Percentiles rank a stretch among this genome's conserved stretches.
Conservation (phyloP, 2,329 filamentous ascomycete species). For the Trichophyton equinum region DNA sequence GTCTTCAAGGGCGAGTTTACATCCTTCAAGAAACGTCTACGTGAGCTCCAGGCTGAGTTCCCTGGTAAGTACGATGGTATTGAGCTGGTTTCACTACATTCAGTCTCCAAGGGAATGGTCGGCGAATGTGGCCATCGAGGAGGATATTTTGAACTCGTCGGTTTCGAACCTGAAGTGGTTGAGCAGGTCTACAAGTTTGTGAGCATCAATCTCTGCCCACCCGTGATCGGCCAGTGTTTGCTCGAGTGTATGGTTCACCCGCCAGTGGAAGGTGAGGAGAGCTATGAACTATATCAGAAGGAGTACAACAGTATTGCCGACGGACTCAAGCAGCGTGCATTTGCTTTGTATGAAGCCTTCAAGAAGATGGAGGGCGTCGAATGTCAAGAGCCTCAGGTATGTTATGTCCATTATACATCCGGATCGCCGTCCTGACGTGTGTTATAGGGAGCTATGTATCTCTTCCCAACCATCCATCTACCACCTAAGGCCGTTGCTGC, state of each 20-base stretch:
- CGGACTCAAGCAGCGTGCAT: constrained; percentile 65
- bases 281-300: constrained; percentile 66
- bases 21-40: constrained; percentile 84
- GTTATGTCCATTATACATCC: constrained; percentile 13
- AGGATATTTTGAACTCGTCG: constrained; percentile 91
- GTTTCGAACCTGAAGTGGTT: constrained; percentile 73
- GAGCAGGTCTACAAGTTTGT: constrained; percentile 98
- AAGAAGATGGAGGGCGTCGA: constrained; percentile 90
- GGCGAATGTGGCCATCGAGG: constrained; percentile 96
- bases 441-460: constrained; percentile 81
- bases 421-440: not conserved
- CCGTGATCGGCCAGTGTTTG: constrained; percentile 89
- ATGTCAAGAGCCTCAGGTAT: constrained; percentile 64
- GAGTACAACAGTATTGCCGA: constrained; percentile 77
- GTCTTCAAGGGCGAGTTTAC: constrained; percentile 89
- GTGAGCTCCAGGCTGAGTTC: constrained; percentile 60
- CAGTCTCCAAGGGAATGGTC: constrained; percentile 94
- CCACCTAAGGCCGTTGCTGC: constrained; percentile 63
- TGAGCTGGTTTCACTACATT: constrained; percentile 86
- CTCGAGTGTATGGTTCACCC: constrained; percentile 98
- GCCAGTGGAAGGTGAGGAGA: constrained; percentile 68
- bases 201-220: constrained; percentile 90
- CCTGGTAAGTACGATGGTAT: constrained; percentile 69
- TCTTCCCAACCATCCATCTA: constrained; percentile 87
- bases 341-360: constrained; percentile 81